Conservation (phyloP, 2,329 filamentous ascomycete genomes). For the Clarireedia monteithiana region DNA sequence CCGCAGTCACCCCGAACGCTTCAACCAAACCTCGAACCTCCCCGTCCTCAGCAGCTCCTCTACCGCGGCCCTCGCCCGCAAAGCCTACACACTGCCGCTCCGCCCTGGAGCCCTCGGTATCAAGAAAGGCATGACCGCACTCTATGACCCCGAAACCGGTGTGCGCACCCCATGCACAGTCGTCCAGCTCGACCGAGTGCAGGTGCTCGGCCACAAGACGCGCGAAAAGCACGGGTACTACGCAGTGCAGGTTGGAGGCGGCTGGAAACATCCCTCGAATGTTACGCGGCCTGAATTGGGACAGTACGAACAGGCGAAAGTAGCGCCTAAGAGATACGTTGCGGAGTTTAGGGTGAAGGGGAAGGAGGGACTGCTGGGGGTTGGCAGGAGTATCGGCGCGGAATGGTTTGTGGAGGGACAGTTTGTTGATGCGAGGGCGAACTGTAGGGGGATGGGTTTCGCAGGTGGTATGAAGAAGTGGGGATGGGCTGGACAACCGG, state of each 20-base stretch:
- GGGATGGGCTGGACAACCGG: slow-evolving; percentile 81
- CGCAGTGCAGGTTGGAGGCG: slow-evolving; percentile 83
- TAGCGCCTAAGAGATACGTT: slow-evolving; percentile 77
- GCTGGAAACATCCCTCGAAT: slow-evolving; percentile 65
- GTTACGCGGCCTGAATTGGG: slow-evolving; percentile 77
- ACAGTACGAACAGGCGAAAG: slow-evolving; percentile 74
- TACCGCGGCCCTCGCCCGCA: slow-evolving; percentile 52
- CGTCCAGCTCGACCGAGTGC: slow-evolving; percentile 84
- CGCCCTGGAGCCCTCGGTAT: slow-evolving; percentile 77
- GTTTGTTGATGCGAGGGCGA: slow-evolving; percentile 76
- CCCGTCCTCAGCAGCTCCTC: slow-evolving; percentile 50
- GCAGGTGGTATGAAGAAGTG: slow-evolving; percentile 97
- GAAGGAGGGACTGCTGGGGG: slow-evolving; percentile 61
- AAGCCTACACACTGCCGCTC: slow-evolving; percentile 49
- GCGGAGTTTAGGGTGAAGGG: slow-evolving; percentile 81
- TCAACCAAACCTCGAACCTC: slow-evolving; percentile 53
- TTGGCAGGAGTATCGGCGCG: slow-evolving; percentile 72
- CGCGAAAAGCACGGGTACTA: slow-evolving; percentile 77
- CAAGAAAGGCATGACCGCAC: slow-evolving; percentile 93
- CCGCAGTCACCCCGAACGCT: slow-evolving; percentile 42
- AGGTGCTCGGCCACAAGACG: slow-evolving; percentile 85
- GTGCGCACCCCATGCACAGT: slow-evolving; percentile 81
- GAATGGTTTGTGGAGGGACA: slow-evolving; percentile 89
- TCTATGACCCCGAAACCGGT: slow-evolving; percentile 72
- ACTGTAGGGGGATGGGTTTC: slow-evolving; percentile 84